Conservation (phyloP, 352 stramenopile genomes). For the Globisporangium nagaii region DNA sequence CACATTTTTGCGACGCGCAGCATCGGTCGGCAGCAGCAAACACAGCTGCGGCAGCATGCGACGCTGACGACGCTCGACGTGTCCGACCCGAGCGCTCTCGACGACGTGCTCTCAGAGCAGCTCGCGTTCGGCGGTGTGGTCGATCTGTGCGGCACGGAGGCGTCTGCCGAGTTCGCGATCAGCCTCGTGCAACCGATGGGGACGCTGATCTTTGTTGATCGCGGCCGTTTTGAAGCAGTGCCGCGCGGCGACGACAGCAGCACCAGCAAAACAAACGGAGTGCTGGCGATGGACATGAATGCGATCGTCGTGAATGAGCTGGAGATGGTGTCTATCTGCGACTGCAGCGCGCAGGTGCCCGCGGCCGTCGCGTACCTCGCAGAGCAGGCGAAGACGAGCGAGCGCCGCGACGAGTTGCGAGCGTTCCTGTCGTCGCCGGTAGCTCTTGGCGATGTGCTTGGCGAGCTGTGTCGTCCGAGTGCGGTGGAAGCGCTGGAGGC, state of each 20-base stretch:
- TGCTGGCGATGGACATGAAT: conserved; percentile 62
- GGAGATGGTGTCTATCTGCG: conserved; percentile 28
- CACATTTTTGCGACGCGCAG: conserved; percentile 22
- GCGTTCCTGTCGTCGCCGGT: conserved; percentile 3
- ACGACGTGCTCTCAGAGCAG: conserved; percentile 10
- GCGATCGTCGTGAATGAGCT: conserved; percentile 65
- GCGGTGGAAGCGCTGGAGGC: neutral
- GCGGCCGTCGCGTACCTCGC: conserved; percentile 42
- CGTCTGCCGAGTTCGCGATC: conserved; percentile 36
- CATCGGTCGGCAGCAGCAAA: neutral
- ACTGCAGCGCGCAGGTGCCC: conserved; percentile 23
- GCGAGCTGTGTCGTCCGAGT: neutral
- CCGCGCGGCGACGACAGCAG: neutral
- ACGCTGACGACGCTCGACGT: conserved; percentile 28
- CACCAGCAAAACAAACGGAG: conserved; percentile 9
- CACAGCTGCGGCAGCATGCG: conserved; percentile 11
- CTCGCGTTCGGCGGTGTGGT: conserved; percentile 35
- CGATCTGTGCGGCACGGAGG: conserved; percentile 42
- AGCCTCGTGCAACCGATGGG: conserved; percentile 41
- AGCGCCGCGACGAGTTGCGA: neutral
- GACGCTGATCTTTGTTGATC: conserved; percentile 32
- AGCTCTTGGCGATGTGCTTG: neutral
- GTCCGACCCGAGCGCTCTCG: conserved; percentile 20
- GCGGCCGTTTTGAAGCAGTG: conserved; percentile 21
- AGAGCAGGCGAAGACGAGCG: conserved; percentile 10